Evolutionary conservation across 805 yeast genomes (phyloP).

Genomic region (Lipomyces sp.): DNA sequence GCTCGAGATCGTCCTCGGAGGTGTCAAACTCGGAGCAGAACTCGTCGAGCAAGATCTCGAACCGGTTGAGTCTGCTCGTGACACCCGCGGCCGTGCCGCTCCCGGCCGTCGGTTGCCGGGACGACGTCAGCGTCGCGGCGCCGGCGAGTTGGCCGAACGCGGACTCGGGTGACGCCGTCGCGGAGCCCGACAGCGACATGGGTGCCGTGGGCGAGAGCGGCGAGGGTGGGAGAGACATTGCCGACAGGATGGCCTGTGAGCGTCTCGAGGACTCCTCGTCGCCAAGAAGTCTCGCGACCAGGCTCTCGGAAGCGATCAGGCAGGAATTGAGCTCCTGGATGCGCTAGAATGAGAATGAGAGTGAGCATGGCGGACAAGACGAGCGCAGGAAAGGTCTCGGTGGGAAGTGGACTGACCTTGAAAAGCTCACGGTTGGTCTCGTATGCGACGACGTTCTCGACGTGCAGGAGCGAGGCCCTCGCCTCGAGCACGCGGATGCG

Average conservation of each 20-base stretch:
- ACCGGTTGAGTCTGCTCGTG: conserved; percentile 21
- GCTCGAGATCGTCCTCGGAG: conserved; percentile 21
- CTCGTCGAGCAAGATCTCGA: conserved; percentile 27
- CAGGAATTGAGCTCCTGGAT: conserved; percentile 26
- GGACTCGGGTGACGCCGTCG: no score
- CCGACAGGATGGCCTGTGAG: no score
- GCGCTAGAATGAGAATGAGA: conserved; percentile 12
- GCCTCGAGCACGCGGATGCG: conserved; percentile 19
- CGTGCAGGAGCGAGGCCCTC: conserved; percentile 19
- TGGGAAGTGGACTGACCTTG: conserved; percentile 10
- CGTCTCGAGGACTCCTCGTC: neutral
- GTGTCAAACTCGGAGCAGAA: conserved; percentile 25
- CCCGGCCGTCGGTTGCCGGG: neutral
- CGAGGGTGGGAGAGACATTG: no score
- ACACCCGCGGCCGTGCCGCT: no score
- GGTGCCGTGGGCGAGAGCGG: no score
- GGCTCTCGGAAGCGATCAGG: conserved; percentile 25
- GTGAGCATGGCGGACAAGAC: no score
- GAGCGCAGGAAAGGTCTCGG: no score
- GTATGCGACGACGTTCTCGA: conserved; percentile 19
- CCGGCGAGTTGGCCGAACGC: no score
- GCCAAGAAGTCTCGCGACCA: conserved; percentile 21
- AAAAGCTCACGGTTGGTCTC: conserved; percentile 21
- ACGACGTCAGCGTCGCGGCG: neutral
- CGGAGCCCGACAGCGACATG: no score